Evolutionary conservation across 352 stramenopile genomes (phyloP).

Genomic region (Pseudoperonospora humuli): DNA sequence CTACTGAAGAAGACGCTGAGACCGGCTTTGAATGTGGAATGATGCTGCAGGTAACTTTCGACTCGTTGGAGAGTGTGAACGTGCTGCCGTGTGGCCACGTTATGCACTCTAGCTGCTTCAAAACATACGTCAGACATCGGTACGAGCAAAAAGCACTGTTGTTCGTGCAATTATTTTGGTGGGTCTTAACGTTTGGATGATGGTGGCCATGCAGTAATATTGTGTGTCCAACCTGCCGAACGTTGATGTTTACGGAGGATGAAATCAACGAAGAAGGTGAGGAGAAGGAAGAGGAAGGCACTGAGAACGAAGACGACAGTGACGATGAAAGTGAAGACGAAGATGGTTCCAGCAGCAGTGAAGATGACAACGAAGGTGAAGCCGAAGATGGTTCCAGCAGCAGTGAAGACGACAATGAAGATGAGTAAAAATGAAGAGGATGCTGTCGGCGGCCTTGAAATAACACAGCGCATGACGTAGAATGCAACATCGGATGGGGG

Average conservation of each 20-base stretch:
- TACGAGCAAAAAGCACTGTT: slow-evolving; percentile 14
- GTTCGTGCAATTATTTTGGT: too few relatives aligned
- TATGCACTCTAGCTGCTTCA: slow-evolving; percentile 58
- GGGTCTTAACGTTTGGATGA: slow-evolving; percentile 7
- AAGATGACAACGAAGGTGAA: too few relatives aligned
- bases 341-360: too few relatives aligned
- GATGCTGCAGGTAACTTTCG: slow-evolving; percentile 51
- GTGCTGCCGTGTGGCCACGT: slow-evolving; percentile 73
- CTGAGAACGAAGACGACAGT: slow-evolving; percentile 13
- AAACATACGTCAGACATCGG: slow-evolving; percentile 54
- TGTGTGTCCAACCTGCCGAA: slow-evolving; percentile 61
- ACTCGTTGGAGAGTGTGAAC: slow-evolving; percentile 60
- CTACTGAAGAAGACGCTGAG: neutral
- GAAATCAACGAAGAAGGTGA: slow-evolving; percentile 9
- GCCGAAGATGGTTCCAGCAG: too few relatives aligned
- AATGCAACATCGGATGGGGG: slow-evolving; percentile 22
- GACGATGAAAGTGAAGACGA: slow-evolving; percentile 10
- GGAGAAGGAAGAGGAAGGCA: slow-evolving; percentile 5
- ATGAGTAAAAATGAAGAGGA: too few relatives aligned
- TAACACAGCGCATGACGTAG: too few relatives aligned
- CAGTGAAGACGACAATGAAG: too few relatives aligned
- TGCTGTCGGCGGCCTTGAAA: too few relatives aligned
- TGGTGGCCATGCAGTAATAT: slow-evolving; percentile 29
- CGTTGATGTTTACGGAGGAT: slow-evolving; percentile 11
- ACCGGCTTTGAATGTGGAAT: neutral